These are phyloP conservation scores for Cystobasidiaceae sp. DNA, from an alignment of 1,284 basidiomycete species.

Conservation along the genomic window DNA sequence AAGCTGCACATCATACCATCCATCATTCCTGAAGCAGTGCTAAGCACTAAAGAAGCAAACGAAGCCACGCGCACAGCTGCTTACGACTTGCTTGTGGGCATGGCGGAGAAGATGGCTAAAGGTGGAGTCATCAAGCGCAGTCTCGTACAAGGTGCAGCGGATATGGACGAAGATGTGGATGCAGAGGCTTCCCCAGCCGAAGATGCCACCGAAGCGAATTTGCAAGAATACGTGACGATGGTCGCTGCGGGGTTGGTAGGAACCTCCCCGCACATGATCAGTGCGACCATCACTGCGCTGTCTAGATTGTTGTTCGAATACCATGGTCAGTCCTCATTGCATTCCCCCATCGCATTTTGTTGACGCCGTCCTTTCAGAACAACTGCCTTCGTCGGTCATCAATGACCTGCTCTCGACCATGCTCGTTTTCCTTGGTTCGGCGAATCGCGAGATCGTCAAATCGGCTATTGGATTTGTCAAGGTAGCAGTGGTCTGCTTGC, in stretches of 20 bases:
- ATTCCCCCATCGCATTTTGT: conserved; percentile 27
- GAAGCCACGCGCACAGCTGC: conserved; percentile 84
- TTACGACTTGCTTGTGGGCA: conserved; percentile 82
- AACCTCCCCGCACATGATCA: conserved; percentile 95
- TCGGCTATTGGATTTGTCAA: conserved; percentile 93
- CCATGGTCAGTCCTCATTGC: conserved; percentile 66
- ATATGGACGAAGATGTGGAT: conserved; percentile 45
- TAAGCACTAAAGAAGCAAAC: conserved; percentile 98
- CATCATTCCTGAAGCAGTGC: conserved; percentile 86
- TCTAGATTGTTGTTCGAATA: conserved; percentile 95
- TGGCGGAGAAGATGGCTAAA: conserved; percentile 83
- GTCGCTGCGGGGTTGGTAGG: conserved; percentile 90
- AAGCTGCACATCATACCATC: conserved; percentile 79
- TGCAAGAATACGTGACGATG: conserved; percentile 96
- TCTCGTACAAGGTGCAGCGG: conserved; percentile 75
- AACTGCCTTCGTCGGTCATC: conserved; percentile 69
- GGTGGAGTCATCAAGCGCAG: conserved; percentile 78
- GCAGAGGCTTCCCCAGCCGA: conserved; percentile 11
- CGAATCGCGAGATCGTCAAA: conserved; percentile 97
- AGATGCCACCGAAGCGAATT: conserved; percentile 58
- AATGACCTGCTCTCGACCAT: conserved; percentile 81
- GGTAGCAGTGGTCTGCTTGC: conserved; percentile 80
- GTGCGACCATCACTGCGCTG: conserved; percentile 89
- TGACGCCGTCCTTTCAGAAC: conserved; percentile 52
- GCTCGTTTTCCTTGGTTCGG: conserved; percentile 81